These are phyloP conservation scores for Umbelopsis vinacea DNA, from an alignment of 192 early-diverging fungal species.

Conservation along the genomic window DNA sequence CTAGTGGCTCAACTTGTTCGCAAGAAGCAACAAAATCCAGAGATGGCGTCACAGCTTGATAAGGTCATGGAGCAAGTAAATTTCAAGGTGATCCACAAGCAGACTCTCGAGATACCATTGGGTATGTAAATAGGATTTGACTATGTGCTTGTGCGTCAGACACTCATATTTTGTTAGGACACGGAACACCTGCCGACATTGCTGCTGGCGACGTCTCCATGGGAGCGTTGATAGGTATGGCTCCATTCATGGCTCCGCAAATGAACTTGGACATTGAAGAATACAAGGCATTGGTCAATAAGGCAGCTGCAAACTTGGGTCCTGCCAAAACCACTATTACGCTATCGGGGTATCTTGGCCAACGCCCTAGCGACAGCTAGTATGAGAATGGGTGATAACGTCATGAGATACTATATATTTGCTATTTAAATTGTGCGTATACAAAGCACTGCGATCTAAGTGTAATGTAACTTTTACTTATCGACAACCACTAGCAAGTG, in stretches of 20 bases:
- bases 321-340: background rate
- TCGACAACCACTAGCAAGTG: too few relatives aligned
- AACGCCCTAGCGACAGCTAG: background rate
- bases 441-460: too few relatives aligned
- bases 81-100: background rate
- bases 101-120: background rate
- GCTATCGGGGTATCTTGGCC: background rate
- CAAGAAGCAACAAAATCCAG: background rate
- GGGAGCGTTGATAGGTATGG: background rate
- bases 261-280: background rate
- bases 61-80: background rate
- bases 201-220: background rate
- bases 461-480: too few relatives aligned
- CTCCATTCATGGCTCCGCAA: slow-evolving; percentile 1
- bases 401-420: background rate
- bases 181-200: background rate
- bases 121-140: background rate
- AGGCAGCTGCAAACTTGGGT: background rate
- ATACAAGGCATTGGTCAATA: background rate
- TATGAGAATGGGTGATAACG: too few relatives aligned
- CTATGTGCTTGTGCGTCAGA: background rate
- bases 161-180: background rate
- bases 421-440: background rate
- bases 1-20: background rate
- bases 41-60: background rate